Base-by-base conservation (phyloP, 805 yeast genomes). In the Candida parachauliodes region DNA sequence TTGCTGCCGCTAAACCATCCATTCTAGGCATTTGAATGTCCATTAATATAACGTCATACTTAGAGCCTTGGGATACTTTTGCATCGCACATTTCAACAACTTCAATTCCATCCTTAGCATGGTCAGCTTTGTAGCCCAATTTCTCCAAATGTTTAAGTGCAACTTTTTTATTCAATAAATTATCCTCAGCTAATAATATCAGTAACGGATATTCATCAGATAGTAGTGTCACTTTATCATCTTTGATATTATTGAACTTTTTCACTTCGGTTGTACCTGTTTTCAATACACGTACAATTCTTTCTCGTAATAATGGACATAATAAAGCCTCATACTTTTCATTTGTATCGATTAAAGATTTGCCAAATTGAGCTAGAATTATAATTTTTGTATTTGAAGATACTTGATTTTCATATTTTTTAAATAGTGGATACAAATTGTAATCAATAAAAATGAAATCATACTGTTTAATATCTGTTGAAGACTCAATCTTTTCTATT, bases 131-230 rank as follows among this genome's bases (percentile, higher is more conserved):
- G 47, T 74, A 75, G 1, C 80, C 79, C 48, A 75, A 53, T 39
- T 71, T 61, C 42, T 66, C 66, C 42, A 72, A 55, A 45, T 73
- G 76, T 43, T 67, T 71, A 21, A 70, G 47, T 1, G 79, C 79
- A 20, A 76, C 79, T 36, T 63, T 60, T 8, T 74, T 68, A 43
- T 72, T 72, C 41, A 72, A 62, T 22, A 68, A 60, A 36, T 73
- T 76, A 40, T 79, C 83, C 45, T 77, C 82, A 3, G 79, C 81
- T 5, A 79, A 55, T 20, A 78, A 51, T 11, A 77, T 70, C 21
- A 60, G 52, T 19, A 79, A 58, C 4, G 81, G 81, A 28, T 41
- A 42, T 17, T 43, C 46, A n/a, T 12, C 21, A 12, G 46, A 36
- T 25, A 46, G 37, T 27, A 29, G 31, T 2, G 30, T 5, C 15